A percentile compares a stretch with the other conserved stretches of the same genome.
Conservation (phyloP, 2,329 filamentous ascomycete genomes). For the Alternaria sp. region DNA sequence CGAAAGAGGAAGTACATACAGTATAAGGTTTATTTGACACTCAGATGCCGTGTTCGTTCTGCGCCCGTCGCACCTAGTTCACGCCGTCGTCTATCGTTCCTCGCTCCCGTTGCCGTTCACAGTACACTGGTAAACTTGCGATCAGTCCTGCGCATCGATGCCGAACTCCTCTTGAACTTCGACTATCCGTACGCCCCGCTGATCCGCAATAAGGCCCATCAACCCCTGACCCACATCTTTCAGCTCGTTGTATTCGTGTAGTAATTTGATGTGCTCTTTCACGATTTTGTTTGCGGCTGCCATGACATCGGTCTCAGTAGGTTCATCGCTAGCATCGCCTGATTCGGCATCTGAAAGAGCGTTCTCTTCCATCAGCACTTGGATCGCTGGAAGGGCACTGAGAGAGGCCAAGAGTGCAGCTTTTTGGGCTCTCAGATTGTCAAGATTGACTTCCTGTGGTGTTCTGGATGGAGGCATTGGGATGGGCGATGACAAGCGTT, state of each 20-base stretch:
- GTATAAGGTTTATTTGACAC: constrained; percentile 1
- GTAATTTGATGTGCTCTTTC: constrained; percentile 67
- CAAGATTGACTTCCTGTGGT: constrained; percentile 57
- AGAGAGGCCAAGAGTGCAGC: constrained; percentile 43
- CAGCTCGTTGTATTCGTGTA: constrained; percentile 75
- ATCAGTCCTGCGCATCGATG: constrained; percentile 52
- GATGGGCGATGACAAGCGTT: not conserved
- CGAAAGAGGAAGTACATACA: not conserved
- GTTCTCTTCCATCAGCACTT: constrained; percentile 43
- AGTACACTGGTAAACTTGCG: not conserved
- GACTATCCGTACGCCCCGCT: constrained; percentile 62
- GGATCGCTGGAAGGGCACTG: constrained; percentile 35
- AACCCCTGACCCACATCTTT: constrained; percentile 71
- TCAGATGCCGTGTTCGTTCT: not conserved
- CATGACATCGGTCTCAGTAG: constrained; percentile 42
- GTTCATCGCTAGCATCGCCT: constrained; percentile 25
- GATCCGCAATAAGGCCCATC: constrained; percentile 71
- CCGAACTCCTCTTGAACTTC: constrained; percentile 58
- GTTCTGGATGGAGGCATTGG: constrained; percentile 28
- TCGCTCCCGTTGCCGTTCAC: not conserved
- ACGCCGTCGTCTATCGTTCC: not conserved
- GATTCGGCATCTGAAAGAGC: constrained; percentile 24
- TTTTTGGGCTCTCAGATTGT: constrained; percentile 54
- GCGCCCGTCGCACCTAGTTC: not conserved
- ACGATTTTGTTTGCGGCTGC: constrained; percentile 61